Conservation (phyloP, 768 basidiomycete genomes). For the Suillus placidus region DNA sequence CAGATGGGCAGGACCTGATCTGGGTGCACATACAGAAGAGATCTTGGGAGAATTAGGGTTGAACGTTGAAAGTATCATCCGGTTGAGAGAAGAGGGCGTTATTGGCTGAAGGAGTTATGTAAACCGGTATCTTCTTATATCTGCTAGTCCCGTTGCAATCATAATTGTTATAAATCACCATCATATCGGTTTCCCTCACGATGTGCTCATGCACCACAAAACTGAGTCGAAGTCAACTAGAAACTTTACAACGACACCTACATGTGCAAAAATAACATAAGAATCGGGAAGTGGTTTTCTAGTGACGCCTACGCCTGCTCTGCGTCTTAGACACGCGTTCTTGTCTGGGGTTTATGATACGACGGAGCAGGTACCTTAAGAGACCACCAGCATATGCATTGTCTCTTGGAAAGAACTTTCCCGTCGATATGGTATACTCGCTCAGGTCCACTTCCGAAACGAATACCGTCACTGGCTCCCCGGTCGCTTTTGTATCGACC, state of each 20-base stretch:
- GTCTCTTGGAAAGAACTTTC: constrained; percentile 32
- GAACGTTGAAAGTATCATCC: constrained; percentile 37
- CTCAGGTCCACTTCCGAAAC: constrained; percentile 22
- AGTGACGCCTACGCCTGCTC: not conserved
- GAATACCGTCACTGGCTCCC: constrained; percentile 24
- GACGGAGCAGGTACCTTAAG: constrained; percentile 31
- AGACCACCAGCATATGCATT: constrained; percentile 32
- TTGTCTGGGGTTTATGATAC: constrained; percentile 19
- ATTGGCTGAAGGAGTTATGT: constrained; percentile 31
- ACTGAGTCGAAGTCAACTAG: not conserved
- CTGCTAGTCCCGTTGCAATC: not conserved
- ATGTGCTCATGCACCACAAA: not conserved
- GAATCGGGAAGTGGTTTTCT: not conserved
- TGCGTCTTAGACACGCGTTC: not conserved
- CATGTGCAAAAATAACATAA: not conserved
- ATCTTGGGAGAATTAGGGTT: constrained; percentile 51
- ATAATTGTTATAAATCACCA: not conserved
- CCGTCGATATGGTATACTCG: constrained; percentile 21
- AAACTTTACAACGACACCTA: not conserved
- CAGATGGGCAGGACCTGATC: constrained; percentile 68
- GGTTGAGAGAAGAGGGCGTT: constrained; percentile 43
- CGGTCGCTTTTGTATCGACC: constrained; percentile 19
- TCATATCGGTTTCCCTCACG: not conserved
- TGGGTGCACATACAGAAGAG: constrained; percentile 61
- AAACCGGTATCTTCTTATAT: not conserved